Evolutionary conservation across 305 asterid species (phyloP).

Genomic region (Nicotiana rustica): DNA sequence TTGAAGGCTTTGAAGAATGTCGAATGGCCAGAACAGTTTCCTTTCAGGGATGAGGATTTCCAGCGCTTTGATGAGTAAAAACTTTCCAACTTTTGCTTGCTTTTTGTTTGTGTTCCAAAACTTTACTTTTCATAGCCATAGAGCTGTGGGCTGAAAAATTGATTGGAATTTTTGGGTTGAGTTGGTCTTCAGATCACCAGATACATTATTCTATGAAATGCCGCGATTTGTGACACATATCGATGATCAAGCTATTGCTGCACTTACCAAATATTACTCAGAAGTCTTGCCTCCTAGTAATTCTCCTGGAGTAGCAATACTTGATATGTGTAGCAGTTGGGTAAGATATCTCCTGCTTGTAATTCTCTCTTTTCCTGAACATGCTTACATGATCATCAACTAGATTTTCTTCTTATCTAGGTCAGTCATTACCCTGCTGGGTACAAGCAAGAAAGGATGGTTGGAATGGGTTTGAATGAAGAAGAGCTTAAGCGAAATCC

Average conservation of each 20-base stretch:
- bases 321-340: conserved; percentile 99
- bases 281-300: conserved; percentile 77
- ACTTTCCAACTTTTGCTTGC: conserved; percentile 16
- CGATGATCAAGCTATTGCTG: conserved; percentile 94
- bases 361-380: background rate
- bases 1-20: conserved; percentile 82
- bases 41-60: conserved; percentile 95
- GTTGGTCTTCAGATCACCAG: conserved; percentile 68
- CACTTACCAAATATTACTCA: conserved; percentile 82
- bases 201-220: conserved; percentile 77
- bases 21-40: conserved; percentile 93
- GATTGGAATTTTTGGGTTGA: conserved; percentile 15
- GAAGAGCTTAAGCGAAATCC: conserved; percentile 88
- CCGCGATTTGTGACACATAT: conserved; percentile 97
- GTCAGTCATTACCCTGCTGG: conserved; percentile 96
- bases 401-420: conserved; percentile 54
- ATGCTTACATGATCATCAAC: conserved; percentile 29
- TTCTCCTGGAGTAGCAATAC: conserved; percentile 84
- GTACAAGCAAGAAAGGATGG: conserved; percentile 78
- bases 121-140: background rate
- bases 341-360: conserved; percentile 48
- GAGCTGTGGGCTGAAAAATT: conserved; percentile 27
- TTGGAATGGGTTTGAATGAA: conserved; percentile 93
- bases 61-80: conserved; percentile 90
- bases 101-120: background rate